phyloP scores from a whole-genome alignment of 1,139 yeast genomes.

The Saccharomyces hybrid region DNA sequence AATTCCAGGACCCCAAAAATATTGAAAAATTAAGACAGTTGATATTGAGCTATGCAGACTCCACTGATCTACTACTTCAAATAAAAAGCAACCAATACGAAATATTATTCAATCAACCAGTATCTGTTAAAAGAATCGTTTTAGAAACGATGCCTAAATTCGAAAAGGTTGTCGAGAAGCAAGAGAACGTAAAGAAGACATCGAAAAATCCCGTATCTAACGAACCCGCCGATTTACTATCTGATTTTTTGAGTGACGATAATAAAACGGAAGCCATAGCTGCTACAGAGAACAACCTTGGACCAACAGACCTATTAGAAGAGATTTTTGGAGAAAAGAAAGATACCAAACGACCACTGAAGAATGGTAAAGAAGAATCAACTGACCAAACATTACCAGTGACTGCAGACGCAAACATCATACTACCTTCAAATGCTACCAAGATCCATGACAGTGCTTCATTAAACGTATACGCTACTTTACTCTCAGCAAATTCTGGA shows the following conservation, averaged over 20 bases:
- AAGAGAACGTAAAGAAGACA: slow-evolving; percentile 36
- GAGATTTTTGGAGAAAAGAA: slow-evolving; percentile 53
- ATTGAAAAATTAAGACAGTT: slow-evolving; percentile 58
- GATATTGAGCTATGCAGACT: slow-evolving; percentile 49
- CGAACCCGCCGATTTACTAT: slow-evolving; percentile 7
- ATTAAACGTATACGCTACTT: slow-evolving; percentile 24
- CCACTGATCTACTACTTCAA: slow-evolving; percentile 74
- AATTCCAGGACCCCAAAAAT: slow-evolving; percentile 40
- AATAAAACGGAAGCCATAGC: background rate
- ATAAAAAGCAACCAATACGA: slow-evolving; percentile 78
- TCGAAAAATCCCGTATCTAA: slow-evolving; percentile 10
- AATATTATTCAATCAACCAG: slow-evolving; percentile 56
- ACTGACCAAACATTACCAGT: slow-evolving; percentile 14
- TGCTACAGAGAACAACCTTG: background rate
- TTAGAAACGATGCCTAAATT: slow-evolving; percentile 78
- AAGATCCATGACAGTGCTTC: slow-evolving; percentile 27
- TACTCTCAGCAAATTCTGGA: slow-evolving; percentile 13
- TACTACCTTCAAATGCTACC: slow-evolving; percentile 18
- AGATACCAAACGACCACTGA: slow-evolving; percentile 3
- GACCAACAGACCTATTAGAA: slow-evolving; percentile 47
- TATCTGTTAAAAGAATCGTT: slow-evolving; percentile 56
- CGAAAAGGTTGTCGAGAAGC: slow-evolving; percentile 32
- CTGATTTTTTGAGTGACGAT: slow-evolving; percentile 1
- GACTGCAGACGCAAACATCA: slow-evolving; percentile 6
- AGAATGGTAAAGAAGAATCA: slow-evolving; percentile 10